Evolutionary conservation across 129 eudicot species (phyloP).

Genomic region (Artemisia annua): DNA sequence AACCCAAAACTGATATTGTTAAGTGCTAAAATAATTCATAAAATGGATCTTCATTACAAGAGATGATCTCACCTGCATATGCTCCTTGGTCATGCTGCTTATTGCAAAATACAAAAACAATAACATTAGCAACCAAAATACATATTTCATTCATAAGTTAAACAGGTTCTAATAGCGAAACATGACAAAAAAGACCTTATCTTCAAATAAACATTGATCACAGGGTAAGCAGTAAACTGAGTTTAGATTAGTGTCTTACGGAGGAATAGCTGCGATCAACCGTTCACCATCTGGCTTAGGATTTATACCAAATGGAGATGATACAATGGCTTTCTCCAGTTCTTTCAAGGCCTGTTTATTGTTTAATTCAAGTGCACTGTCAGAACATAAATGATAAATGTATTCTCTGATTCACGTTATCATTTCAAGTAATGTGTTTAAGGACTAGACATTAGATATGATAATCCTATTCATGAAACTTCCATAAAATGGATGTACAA

Average conservation of each 20-base stretch:
- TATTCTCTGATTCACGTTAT: background rate
- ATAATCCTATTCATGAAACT: background rate
- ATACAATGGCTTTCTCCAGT: constrained; percentile 81
- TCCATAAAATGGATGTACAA: background rate
- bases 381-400: constrained; percentile 10
- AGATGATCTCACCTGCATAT: constrained; percentile 61
- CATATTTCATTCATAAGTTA: background rate
- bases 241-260: constrained; percentile 54
- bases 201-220: background rate
- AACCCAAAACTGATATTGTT: background rate
- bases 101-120: constrained; percentile 8
- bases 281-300: constrained; percentile 72
- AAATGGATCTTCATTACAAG: constrained; percentile 4
- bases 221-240: background rate
- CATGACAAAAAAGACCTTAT: background rate
- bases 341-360: constrained; percentile 78
- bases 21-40: constrained; percentile 7
- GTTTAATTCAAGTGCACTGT: constrained; percentile 24
- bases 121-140: constrained; percentile 26
- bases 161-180: background rate
- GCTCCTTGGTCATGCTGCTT: constrained; percentile 88
- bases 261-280: constrained; percentile 75
- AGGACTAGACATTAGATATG: background rate
- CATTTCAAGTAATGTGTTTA: background rate
- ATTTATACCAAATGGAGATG: constrained; percentile 93